A percentile compares a stretch with the other conserved stretches of the same genome.
Evolutionary conservation across 305 asterid genomes (phyloP).

Genomic region (Euphrasia arctica): DNA sequence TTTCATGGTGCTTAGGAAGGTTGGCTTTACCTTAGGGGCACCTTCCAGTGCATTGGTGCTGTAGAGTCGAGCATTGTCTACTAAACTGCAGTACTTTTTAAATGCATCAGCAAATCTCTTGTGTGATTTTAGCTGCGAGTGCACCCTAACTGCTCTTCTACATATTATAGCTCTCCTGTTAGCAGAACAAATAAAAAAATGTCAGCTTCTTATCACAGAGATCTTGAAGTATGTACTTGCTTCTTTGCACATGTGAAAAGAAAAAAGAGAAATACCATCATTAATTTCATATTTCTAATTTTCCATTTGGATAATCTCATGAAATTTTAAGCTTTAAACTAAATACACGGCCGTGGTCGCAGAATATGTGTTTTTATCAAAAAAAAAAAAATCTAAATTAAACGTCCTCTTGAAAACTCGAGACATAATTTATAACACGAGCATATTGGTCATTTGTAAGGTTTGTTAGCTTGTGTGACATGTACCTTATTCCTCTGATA

Average conservation of each 20-base stretch:
- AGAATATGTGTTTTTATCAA: no score
- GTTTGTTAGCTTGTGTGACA: background rate
- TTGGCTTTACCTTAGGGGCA: constrained; percentile 75
- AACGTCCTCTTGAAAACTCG: no score
- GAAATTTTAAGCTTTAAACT: background rate
- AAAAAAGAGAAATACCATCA: background rate
- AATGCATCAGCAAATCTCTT: constrained; percentile 92
- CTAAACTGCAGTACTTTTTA: constrained; percentile 74
- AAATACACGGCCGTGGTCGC: background rate
- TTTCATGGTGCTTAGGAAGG: background rate
- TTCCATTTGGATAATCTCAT: background rate
- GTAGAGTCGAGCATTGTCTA: constrained; percentile 80
- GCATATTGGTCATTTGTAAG: no score
- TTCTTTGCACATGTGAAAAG: background rate
- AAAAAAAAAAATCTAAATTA: no score
- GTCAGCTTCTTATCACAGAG: background rate
- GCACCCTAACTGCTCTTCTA: constrained; percentile 89
- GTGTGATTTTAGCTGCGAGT: constrained; percentile 87
- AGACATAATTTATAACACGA: no score
- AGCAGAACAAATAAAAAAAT: constrained; percentile 12
- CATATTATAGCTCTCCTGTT: constrained; percentile 92
- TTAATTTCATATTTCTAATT: no score
- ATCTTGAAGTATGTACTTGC: background rate
- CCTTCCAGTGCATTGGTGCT: constrained; percentile 91
- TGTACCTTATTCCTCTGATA: constrained; percentile 87